Base-by-base conservation (phyloP, 495 filamentous ascomycete species). In the Chaetomidium leptoderma region DNA sequence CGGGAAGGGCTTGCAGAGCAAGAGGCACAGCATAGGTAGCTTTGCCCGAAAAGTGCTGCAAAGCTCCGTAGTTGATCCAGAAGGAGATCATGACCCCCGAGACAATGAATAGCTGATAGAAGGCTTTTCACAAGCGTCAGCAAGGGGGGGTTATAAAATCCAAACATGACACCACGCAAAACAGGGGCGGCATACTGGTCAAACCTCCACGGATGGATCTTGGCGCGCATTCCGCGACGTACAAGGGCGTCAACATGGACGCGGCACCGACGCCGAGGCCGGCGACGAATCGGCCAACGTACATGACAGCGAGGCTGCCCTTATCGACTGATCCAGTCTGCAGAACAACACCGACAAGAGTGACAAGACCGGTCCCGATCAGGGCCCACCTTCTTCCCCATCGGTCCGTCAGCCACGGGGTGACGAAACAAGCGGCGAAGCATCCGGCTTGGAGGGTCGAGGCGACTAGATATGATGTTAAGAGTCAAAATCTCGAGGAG, bases 31-130 rank as follows among this genome's bases (percentile, higher is more conserved):
- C 46, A 27, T 30, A 56, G 24, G 53, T 57, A 19, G 78, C 67
- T 8, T 75, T 66, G 33, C 80, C 83, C 0, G 63, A 62, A 45
- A 81, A 63, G 63, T 83, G 78, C 35, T 82, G 67, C 30, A 81
- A 36, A 24, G 50, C 21, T 10, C 57, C 57, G 14, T 86, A 85
- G 69, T 87, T 85, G 57, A 84, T 78, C 81, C 71, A 75, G 72
- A 86, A 89, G 23, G 84, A 81, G 23, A 89, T 70, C 81, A 87
- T 86, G 62, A 81, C 81, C 21, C 85, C 86, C 35, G 75, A 74
- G 46, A 78, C 72, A 61, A 75, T 83, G 63, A 89, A 88, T 5
- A 88, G 77, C 61, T 89, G 86, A 63, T 89, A 89, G 54, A 88
- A 74, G 47, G 46, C 46, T 49, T 6, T 33, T 9, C 2, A 7